Evolutionary conservation across 2,329 filamentous ascomycete genomes (phyloP).

Genomic region (Cytospora schulzeri): DNA sequence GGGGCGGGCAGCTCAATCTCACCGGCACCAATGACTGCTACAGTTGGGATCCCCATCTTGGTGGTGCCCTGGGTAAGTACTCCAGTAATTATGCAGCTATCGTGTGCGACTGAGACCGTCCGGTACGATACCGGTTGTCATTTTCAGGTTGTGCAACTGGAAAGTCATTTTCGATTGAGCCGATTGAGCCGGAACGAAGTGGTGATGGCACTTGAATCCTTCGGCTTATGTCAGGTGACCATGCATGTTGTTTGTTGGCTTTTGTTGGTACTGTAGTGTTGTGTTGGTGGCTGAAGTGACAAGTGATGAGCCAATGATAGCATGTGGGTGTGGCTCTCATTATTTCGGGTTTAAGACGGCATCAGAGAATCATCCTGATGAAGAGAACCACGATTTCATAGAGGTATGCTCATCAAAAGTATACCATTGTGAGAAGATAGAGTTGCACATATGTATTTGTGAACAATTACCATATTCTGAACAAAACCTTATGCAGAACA

Average conservation of each 20-base stretch:
- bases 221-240: not conserved
- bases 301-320: not conserved
- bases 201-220: not conserved
- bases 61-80: not conserved
- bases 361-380: too few species aligned
- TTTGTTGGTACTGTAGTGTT: too few species aligned
- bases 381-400: too few species aligned
- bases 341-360: too few species aligned
- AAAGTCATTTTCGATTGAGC: not conserved
- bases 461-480: too few species aligned
- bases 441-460: too few species aligned
- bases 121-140: not conserved
- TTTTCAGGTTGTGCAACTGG: not conserved
- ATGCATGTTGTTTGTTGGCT: too few species aligned
- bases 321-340: not conserved
- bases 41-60: slow-evolving; percentile 18
- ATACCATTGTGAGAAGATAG: too few species aligned
- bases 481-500: too few species aligned
- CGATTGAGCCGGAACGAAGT: not conserved
- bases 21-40: slow-evolving; percentile 26
- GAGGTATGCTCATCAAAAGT: too few species aligned
- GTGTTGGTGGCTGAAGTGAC: not conserved
- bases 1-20: not conserved
- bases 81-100: not conserved
- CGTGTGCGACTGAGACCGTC: slow-evolving; percentile 2